phyloP scores from a whole-genome alignment of 139 green algal species.

The Desmodesmus armatus region DNA sequence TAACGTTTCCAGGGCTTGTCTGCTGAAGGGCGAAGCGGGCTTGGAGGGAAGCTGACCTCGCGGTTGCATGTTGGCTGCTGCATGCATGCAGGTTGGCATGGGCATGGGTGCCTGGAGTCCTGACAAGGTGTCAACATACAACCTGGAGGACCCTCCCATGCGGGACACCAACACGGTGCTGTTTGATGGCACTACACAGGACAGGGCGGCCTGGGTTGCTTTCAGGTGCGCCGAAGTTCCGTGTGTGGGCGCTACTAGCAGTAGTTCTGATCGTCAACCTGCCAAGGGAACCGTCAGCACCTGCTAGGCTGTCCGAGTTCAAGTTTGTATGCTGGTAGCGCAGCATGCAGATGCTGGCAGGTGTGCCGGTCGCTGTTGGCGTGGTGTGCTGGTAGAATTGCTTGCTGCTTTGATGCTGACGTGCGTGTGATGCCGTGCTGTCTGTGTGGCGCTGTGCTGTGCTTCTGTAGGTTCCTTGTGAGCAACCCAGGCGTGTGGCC shows the following conservation, averaged over 20 bases:
- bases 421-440: neutral
- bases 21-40: too few relatives aligned
- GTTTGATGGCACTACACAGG: constrained; percentile 28
- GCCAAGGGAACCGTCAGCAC: neutral
- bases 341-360: neutral
- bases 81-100: constrained; percentile 51
- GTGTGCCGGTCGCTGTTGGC: too few relatives aligned
- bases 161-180: constrained; percentile 59
- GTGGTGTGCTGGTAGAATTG: neutral
- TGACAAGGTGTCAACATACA: constrained; percentile 35
- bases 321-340: neutral
- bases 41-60: neutral
- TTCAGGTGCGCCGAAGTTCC: constrained; percentile 14
- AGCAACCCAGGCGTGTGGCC: constrained; percentile 63
- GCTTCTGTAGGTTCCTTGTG: constrained; percentile 41
- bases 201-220: constrained; percentile 40
- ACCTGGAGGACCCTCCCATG: constrained; percentile 44
- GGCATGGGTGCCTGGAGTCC: constrained; percentile 40
- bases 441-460: neutral
- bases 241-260: too few relatives aligned
- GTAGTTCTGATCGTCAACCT: neutral
- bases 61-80: neutral
- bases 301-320: neutral
- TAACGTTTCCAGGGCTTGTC: too few relatives aligned
- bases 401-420: neutral